Evolutionary conservation across 2,329 filamentous ascomycete species (phyloP), one percentile per base, ranked within the genome.

Genomic region (Diaporthe sp.): DNA sequence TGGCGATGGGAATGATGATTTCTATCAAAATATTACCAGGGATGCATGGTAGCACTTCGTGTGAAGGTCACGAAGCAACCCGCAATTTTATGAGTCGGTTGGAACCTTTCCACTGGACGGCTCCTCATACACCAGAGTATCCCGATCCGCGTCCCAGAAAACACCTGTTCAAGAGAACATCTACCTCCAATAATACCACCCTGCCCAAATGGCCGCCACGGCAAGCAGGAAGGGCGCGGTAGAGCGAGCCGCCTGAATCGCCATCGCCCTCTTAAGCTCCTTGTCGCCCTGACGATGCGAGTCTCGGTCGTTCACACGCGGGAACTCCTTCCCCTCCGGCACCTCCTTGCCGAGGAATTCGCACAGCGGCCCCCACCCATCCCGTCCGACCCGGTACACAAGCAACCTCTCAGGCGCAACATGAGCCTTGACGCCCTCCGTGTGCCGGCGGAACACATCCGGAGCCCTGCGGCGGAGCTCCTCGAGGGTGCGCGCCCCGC

Each of bases 351-450:
- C 72, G 5, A 74, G 51, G 42, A 76, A 76, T 31, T 60, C 51
- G 58, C 75, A 76, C 31, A 75, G 65, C 8, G 75, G 75, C 46
- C 53, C 75, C 75, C 75, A 76, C 3, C 67, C 75, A 8, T 76
- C 67, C 22, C 12, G 10, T 0, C 62, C 62, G 4, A 68, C 44
- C 2, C 44, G 44, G n/a, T 51, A 68, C 62, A 25, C 44, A 8
- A 68, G 62, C 3, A 68, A 22, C 62, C 62, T 68, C 62, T 68
- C 44, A 1, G 62, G 44, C 22, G 31, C 44, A 8, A 51, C 17
- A 15, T 68, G 44, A 3, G 44, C 62, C 44, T 39, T 51, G 62
- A 68, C 13, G 6, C 5, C 19, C 28, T 68, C 44, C 62, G 44
- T 53, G 22, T 68, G 62, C 31, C 12, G 62, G 12, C 62, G 62